These are phyloP conservation scores for Plasmodium vinckei DNA, from an alignment of 169 alveolate species.

Conservation along the genomic window DNA sequence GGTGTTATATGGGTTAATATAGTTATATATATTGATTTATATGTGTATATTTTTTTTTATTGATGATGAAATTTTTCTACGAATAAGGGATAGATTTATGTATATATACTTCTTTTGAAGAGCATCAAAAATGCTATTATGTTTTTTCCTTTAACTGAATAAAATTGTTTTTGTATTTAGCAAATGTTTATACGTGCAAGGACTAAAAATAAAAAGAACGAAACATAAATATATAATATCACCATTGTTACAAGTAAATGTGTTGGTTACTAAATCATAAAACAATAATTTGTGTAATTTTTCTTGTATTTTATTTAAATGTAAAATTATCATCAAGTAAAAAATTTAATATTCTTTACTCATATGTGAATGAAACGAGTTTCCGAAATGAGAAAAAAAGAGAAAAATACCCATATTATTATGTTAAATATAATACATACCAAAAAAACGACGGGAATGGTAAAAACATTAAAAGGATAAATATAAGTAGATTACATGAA, in stretches of 20 bases:
- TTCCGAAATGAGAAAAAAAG: not conserved
- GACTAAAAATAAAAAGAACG: too few species aligned
- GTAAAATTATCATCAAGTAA: not conserved
- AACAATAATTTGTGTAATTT: not conserved
- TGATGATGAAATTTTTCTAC: too few species aligned
- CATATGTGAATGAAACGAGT: not conserved
- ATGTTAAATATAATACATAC: constrained; percentile 12
- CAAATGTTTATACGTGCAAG: too few species aligned
- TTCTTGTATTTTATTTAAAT: constrained; percentile 6
- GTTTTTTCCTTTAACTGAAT: too few species aligned
- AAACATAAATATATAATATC: too few species aligned
- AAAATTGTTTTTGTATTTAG: too few species aligned
- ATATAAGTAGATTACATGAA: constrained; percentile 3
- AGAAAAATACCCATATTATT: constrained; percentile 9
- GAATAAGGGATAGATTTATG: too few species aligned
- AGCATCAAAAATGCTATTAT: too few species aligned
- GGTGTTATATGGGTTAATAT: too few species aligned
- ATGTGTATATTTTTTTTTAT: too few species aligned
- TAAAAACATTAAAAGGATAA: constrained; percentile 14
- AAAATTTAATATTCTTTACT: not conserved
- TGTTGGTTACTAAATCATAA: constrained; percentile 4
- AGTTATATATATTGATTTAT: too few species aligned
- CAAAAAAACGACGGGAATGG: not conserved
- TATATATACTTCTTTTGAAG: too few species aligned
- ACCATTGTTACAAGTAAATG: constrained; percentile 8